These are phyloP conservation scores for Xylaria sp. DNA, from an alignment of 2,329 filamentous ascomycete species.

Conservation along the genomic window DNA sequence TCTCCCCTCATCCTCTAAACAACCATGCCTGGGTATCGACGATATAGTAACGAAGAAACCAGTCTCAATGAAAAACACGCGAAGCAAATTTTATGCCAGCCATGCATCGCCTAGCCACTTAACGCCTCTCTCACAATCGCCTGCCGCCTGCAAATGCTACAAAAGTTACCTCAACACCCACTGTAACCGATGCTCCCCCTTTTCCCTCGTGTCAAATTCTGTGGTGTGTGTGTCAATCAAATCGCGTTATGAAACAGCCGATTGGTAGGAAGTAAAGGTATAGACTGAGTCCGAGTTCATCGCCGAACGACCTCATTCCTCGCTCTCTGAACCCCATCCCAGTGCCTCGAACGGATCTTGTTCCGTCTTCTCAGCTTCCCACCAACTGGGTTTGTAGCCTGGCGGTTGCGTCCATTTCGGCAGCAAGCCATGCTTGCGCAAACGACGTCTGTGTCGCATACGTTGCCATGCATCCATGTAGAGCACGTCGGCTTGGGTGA, in stretches of 20 bases:
- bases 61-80: too few species aligned
- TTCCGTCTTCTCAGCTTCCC: conserved; percentile 39
- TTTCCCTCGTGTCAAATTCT: not conserved
- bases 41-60: too few species aligned
- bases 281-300: too few species aligned
- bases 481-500: conserved; percentile 40
- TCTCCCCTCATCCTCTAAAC: too few species aligned
- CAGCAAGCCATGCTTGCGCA: conserved; percentile 43
- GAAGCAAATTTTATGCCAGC: too few species aligned
- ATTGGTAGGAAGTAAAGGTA: not conserved
- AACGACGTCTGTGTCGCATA: conserved; percentile 45
- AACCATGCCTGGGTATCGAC: too few species aligned
- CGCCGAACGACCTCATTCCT: conserved; percentile 17
- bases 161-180: conserved; percentile 6
- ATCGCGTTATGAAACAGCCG: not conserved
- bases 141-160: conserved; percentile 15
- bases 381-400: conserved; percentile 41
- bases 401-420: conserved; percentile 35
- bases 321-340: conserved; percentile 35
- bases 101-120: conserved; percentile 1
- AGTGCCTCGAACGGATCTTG: conserved; percentile 38
- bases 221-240: conserved; percentile 7
- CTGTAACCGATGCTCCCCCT: conserved; percentile 9
- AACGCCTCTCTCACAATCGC: conserved; percentile 1
- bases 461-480: conserved; percentile 43